Conservation (phyloP, 1,284 basidiomycete species). For the Ceratobasidium sp. region DNA sequence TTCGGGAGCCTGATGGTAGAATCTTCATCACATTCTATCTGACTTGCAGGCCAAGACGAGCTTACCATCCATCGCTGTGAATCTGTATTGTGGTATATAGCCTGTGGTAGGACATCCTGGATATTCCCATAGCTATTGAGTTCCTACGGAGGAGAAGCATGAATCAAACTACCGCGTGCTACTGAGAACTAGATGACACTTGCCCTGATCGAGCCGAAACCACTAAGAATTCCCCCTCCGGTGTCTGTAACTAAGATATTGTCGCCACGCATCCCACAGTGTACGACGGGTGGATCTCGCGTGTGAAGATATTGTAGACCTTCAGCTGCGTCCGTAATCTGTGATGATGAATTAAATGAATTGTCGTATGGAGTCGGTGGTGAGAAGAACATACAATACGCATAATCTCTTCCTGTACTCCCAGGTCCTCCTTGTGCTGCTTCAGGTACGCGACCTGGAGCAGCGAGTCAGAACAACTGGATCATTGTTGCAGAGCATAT, state of each 20-base stretch:
- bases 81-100: slow-evolving; percentile 40
- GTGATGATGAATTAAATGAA: not conserved
- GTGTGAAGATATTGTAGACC: slow-evolving; percentile 40
- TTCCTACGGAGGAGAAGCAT: not conserved
- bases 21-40: not conserved
- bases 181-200: not conserved
- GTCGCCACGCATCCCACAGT: slow-evolving; percentile 40
- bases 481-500: too few relatives aligned
- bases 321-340: slow-evolving; percentile 40
- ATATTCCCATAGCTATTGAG: slow-evolving; percentile 1
- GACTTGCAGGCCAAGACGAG: not conserved
- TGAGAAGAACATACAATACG: slow-evolving; percentile 42
- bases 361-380: too few relatives aligned
- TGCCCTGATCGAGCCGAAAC: slow-evolving; percentile 36
- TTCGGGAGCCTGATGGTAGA: slow-evolving; percentile 16
- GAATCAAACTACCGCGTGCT: not conserved
- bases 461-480: not conserved
- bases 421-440: slow-evolving; percentile 12
- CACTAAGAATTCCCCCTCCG: slow-evolving; percentile 34
- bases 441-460: slow-evolving; percentile 32
- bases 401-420: slow-evolving; percentile 28
- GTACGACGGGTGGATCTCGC: slow-evolving; percentile 31
- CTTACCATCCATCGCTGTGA: slow-evolving; percentile 40
- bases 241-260: slow-evolving; percentile 33
- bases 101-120: slow-evolving; percentile 14